Percentiles rank a stretch among this genome's conserved stretches.
These are phyloP conservation scores for Verticillium longisporum DNA, from an alignment of 2,329 filamentous ascomycete genomes.

Conservation along the genomic window DNA sequence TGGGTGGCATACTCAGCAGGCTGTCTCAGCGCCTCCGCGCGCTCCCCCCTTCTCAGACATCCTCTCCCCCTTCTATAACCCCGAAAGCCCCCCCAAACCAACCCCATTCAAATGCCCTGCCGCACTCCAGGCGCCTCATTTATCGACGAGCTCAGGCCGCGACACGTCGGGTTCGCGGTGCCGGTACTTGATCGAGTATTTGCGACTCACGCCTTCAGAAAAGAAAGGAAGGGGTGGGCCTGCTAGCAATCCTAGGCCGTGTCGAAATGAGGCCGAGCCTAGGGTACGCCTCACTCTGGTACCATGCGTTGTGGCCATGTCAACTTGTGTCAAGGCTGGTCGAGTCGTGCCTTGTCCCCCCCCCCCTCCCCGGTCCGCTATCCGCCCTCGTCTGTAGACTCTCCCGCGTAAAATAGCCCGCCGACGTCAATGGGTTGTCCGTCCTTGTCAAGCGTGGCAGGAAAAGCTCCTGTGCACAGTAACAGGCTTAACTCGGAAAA, in stretches of 20 bases:
- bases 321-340: not conserved
- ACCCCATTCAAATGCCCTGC: not conserved
- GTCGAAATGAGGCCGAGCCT: not conserved
- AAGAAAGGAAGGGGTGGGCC: not conserved
- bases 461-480: not conserved
- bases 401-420: not conserved
- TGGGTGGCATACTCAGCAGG: not conserved
- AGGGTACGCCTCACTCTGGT: conserved; percentile 1
- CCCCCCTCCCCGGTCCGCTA: too few relatives aligned
- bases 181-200: not conserved
- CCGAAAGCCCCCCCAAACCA: not conserved
- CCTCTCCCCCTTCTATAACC: too few relatives aligned
- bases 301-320: not conserved
- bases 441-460: not conserved
- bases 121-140: not conserved
- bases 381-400: not conserved
- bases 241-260: not conserved
- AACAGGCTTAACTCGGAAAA: not conserved
- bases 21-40: not conserved
- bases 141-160: not conserved
- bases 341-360: not conserved
- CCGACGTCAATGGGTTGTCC: not conserved
- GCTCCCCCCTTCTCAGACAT: not conserved
- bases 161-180: not conserved
- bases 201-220: not conserved